These are phyloP conservation scores for Penicillium olsonii DNA, from an alignment of 2,329 filamentous ascomycete genomes.

Conservation along the genomic window DNA sequence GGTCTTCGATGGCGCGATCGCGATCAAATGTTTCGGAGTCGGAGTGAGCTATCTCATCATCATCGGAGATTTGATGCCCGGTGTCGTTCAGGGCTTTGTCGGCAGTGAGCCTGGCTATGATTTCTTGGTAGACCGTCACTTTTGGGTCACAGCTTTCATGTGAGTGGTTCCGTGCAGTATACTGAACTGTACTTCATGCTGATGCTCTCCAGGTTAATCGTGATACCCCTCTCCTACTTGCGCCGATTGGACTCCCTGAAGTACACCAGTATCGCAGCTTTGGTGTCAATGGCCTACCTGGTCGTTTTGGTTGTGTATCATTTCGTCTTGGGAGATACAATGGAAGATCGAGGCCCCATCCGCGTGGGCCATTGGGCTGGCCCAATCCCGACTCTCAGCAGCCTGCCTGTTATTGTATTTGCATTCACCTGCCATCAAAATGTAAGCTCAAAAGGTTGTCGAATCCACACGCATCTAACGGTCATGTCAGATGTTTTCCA, in stretches of 20 bases:
- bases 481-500: conserved; percentile 83
- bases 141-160: conserved; percentile 99
- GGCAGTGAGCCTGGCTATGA: conserved; percentile 62
- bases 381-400: conserved; percentile 74
- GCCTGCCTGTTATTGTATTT: conserved; percentile 93
- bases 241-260: conserved; percentile 91
- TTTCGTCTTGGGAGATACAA: conserved; percentile 75
- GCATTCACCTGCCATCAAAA: conserved; percentile 99
- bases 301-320: conserved; percentile 93
- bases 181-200: background rate
- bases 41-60: conserved; percentile 98
- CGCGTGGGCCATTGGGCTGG: conserved; percentile 78
- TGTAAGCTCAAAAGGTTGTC: conserved; percentile 52
- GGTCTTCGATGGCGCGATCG: conserved; percentile 92
- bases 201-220: conserved; percentile 65
- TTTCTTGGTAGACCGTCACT: conserved; percentile 85
- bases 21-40: conserved; percentile 97
- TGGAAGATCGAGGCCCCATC: conserved; percentile 72
- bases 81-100: conserved; percentile 81
- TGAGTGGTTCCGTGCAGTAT: conserved; percentile 31
- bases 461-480: conserved; percentile 15
- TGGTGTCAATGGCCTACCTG: conserved; percentile 91
- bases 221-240: conserved; percentile 92
- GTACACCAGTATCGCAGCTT: conserved; percentile 89
- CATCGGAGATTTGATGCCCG: conserved; percentile 97